Evolutionary conservation across 345 rosid species (phyloP), one percentile per base, ranked within the genome.

Genomic region (Murraya paniculata): DNA sequence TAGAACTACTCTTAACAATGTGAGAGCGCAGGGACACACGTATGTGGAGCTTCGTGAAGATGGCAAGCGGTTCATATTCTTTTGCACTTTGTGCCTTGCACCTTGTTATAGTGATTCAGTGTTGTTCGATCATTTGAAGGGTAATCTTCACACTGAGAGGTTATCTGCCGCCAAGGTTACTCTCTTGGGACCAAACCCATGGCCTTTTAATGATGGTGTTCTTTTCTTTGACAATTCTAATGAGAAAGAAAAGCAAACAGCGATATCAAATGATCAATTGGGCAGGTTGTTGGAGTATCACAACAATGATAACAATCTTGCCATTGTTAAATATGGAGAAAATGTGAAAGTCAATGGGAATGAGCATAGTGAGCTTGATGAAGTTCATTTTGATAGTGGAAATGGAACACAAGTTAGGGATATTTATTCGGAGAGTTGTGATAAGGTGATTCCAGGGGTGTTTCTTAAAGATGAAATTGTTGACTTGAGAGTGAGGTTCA

Each of bases 191-290:
- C 84, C 85, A 2, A 96, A 92, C 50, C 97, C 98, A 0, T 92
- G 98, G 98, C 99, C 99, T 57, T 94, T 96, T 45, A 90, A 82
- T 68, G 98, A 96, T 48, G 98, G 98, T 48, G 85, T 94, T 68
- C 84, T 89, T 77, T 96, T 94, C 90, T 96, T 94, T 81, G 89
- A 88, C 64, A 84, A 71, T 56, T 84, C 88, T 13, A 80, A 39
- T 19, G 90, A 84, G 66, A 78, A 78, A 33, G 87, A 81, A 72
- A 85, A 82, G 64, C 83, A 70, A 45, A 33, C 76, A 30, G 77
- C 25, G 8, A 39, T 72, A 72, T 18, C 78, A 16, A 74, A 84
- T 62, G 82, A 70, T 59, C 56, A 75, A 77, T 48, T 11, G 22
- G 61, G 68, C 69, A 77, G 77, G 60, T 55, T 79, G 72, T 72